phyloP scores from a whole-genome alignment of 2,329 filamentous ascomycete species.

The Aspergillus felis region DNA sequence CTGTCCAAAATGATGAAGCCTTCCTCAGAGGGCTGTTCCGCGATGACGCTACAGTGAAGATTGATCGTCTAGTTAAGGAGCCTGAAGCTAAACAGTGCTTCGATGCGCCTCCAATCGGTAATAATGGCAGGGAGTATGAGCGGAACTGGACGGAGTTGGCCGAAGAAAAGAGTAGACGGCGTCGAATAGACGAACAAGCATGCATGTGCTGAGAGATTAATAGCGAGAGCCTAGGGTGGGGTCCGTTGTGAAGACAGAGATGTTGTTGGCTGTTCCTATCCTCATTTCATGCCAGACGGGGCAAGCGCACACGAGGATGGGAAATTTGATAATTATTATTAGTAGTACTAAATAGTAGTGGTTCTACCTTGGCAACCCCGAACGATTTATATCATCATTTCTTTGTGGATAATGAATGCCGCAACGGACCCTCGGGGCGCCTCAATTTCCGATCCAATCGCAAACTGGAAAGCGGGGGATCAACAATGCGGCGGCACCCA shows the following conservation, averaged over 20 bases:
- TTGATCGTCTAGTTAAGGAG: slow-evolving; percentile 19
- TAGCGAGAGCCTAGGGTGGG: not conserved
- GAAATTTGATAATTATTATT: not conserved
- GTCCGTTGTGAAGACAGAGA: not conserved
- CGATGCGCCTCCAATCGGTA: slow-evolving; percentile 17
- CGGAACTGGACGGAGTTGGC: slow-evolving; percentile 20
- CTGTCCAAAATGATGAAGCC: slow-evolving; percentile 36
- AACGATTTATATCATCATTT: not conserved
- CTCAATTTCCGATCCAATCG: not conserved
- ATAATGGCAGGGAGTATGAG: slow-evolving; percentile 9
- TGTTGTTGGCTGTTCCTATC: not conserved
- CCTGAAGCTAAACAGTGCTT: slow-evolving; percentile 17
- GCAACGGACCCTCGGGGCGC: not conserved
- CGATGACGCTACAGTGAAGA: slow-evolving; percentile 23
- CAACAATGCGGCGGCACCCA: slow-evolving; percentile 6
- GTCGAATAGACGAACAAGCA: slow-evolving; percentile 25
- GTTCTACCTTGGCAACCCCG: not conserved
- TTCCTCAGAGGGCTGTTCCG: slow-evolving; percentile 25
- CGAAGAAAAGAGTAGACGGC: slow-evolving; percentile 30
- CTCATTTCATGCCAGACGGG: not conserved
- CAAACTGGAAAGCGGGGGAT: slow-evolving; percentile 28
- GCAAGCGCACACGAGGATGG: not conserved
- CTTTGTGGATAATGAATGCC: not conserved
- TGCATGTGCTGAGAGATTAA: slow-evolving; percentile 31
- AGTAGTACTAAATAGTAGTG: not conserved